Percentiles rank a stretch among this genome's conserved stretches.
phyloP scores from a whole-genome alignment of 371 early-diverging fungal species.

The Mortierella sp. region DNA sequence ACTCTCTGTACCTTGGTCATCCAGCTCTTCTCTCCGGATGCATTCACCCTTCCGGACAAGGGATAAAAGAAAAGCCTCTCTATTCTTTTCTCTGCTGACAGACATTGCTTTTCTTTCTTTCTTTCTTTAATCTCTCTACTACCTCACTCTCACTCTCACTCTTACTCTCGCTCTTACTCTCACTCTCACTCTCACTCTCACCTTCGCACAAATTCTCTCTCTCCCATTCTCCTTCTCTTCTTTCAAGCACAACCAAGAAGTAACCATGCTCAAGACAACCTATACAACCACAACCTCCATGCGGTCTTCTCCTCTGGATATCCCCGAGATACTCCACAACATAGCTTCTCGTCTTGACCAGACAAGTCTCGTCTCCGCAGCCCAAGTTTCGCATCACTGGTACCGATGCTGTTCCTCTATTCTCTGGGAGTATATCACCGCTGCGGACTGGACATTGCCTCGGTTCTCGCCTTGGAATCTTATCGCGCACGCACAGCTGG shows the following conservation, averaged over 20 bases:
- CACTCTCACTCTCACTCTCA: neutral
- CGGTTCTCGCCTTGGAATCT: conserved; percentile 17
- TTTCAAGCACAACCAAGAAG: neutral
- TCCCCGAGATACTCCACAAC: conserved; percentile 25
- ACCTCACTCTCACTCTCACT: too few relatives aligned
- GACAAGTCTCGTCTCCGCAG: conserved; percentile 17
- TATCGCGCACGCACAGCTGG: conserved; percentile 23
- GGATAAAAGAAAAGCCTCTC: too few relatives aligned
- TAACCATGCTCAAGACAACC: neutral
- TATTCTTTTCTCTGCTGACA: too few relatives aligned
- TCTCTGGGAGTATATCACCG: conserved; percentile 23
- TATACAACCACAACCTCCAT: neutral
- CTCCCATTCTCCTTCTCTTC: neutral
- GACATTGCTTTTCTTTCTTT: neutral
- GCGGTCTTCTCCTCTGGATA: conserved; percentile 2
- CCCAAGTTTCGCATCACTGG: conserved; percentile 33
- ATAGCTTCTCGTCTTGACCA: conserved; percentile 23
- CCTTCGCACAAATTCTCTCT: too few relatives aligned
- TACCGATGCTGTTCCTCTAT: conserved; percentile 19
- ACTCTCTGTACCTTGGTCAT: too few relatives aligned
- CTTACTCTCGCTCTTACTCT: neutral
- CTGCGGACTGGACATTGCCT: conserved; percentile 20
- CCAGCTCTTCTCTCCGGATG: too few relatives aligned
- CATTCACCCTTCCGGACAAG: too few relatives aligned
- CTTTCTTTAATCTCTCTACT: too few relatives aligned